Base-by-base conservation (phyloP, 208 protist species). In the Acanthamoeba healyi region DNA sequence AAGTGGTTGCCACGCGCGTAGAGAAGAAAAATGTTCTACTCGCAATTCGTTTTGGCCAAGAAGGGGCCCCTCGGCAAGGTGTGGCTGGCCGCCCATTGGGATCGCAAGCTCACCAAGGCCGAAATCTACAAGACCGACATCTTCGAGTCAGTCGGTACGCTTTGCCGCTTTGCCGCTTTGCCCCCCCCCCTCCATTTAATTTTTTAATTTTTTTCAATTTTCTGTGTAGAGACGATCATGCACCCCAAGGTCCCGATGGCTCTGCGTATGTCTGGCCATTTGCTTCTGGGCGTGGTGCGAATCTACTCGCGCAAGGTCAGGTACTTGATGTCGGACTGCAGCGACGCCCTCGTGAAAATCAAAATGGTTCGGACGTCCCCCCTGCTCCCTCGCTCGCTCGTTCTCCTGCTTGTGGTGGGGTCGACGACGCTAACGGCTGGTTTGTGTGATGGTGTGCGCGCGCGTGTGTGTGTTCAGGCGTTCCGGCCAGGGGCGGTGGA, bases 71-170 rank as follows among this genome's bases (percentile, higher is more conserved):
- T 99, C 38, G 98, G 98, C 32, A 99, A 98, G 96, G 97, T 99
- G 26, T 99, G 99, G 99, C 98, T 99, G 32, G 99, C 98, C 0
- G 98, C 98, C 1, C 98, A 99, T 96, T 99, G 98, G 98, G 98
- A 99, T 94, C 97, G 97, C 63, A 98, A 98, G 58, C 96, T 99
- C 17, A 99, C 98, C 38, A 98, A 98, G 79, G 97, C 97, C 74
- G 98, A 99, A 51, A 97, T 99, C 34, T 97, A 98, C 65, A 95
- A 98, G 14, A 97, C 98, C 15, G 98, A 99, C 93, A 97, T 99
- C 82, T 96, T 95, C 44, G 97, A 99, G 61, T 98, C 97, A 38
- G 97, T 96, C 51, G 58, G 96, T 97, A 94, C 29, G 94, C 82
- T 63, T 61, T n/a, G n/a, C n/a, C n/a, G n/a, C n/a, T n/a, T n/a